Conservation (phyloP, 345 rosid species). For the Trapa incisa region DNA sequence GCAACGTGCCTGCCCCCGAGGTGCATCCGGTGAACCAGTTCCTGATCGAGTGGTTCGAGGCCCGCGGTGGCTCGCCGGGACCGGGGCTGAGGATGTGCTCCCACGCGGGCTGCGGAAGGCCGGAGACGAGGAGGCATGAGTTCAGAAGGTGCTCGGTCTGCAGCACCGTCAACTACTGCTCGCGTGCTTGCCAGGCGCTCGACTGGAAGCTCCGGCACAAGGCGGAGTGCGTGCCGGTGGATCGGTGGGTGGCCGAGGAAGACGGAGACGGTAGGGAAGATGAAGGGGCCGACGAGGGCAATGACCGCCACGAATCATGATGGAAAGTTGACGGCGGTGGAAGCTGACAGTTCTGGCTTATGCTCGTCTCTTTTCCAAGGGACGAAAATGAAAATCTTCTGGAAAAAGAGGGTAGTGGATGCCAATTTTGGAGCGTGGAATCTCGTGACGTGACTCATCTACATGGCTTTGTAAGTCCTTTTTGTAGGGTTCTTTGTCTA, state of each 20-base stretch:
- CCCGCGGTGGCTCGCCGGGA: slow-evolving; percentile 30
- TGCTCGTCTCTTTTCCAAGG: neutral
- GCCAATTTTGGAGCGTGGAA: slow-evolving; percentile 16
- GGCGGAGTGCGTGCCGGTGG: slow-evolving; percentile 47
- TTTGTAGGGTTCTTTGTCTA: neutral
- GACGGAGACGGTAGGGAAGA: slow-evolving; percentile 20
- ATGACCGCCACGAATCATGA: slow-evolving; percentile 20
- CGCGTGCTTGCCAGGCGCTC: slow-evolving; percentile 83
- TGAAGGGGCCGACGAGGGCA: slow-evolving; percentile 11
- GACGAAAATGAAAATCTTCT: neutral
- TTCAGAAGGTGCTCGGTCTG: slow-evolving; percentile 82
- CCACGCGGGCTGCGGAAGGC: slow-evolving; percentile 79
- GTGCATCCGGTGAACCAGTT: slow-evolving; percentile 71
- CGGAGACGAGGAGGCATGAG: slow-evolving; percentile 77
- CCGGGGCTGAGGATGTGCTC: slow-evolving; percentile 71
- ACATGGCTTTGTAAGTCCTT: neutral
- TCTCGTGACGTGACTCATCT: too few relatives aligned
- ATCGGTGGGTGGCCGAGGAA: slow-evolving; percentile 31
- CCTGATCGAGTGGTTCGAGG: slow-evolving; percentile 59
- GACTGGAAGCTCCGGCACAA: slow-evolving; percentile 83
- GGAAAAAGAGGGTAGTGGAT: neutral
- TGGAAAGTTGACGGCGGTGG: slow-evolving; percentile 9
- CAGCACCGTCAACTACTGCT: slow-evolving; percentile 74
- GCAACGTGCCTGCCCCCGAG: slow-evolving; percentile 94
- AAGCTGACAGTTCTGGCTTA: neutral